Evolutionary conservation across 1,284 basidiomycete genomes (phyloP), one percentile per base, ranked within the genome.

Genomic region (Moniliophthora roreri): DNA sequence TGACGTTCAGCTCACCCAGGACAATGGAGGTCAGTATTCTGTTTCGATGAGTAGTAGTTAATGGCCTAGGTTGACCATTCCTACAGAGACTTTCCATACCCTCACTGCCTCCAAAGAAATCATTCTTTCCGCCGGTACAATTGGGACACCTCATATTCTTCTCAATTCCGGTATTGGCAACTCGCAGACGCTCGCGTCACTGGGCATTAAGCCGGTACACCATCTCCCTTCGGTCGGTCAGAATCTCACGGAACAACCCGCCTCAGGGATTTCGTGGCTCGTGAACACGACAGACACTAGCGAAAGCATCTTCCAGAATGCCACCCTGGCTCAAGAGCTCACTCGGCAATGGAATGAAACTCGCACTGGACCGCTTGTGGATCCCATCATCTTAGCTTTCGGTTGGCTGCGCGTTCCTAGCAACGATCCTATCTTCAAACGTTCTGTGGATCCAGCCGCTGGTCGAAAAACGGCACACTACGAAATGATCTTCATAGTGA

Each of bases 181-280:
- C 48, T 52, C 60, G 0, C 40, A 52, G 7, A 39, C 65, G 8
- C 64, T 71, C 7, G 49, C 53, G 1, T 39, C 53, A 0, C 60
- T 70, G 13, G 64, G 66, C 1, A 68, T 73, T 51, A 39, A 41
- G 3, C 44, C 59, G 2, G 35, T 68, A 18, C 52, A 66, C 15
- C 51, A 66, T 40, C 60, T 70, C 1, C 62, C 64, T 51, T 66
- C 62, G 6, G 71, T 72, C n/a, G 70, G 69, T 3, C 63, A 60
- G 36, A 73, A 72, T 49, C 53, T 76, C 34, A 62, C 65, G 50
- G 75, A 76, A 58, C 74, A 77, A 59, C 62, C 57, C 20, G 40
- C 57, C 20, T 20, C 67, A 15, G 32, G 51, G 15, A 60, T 58
- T 51, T 42, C 57, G 21, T 71, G 52, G 48, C 35, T 52, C 6